Base-by-base conservation (phyloP, 495 filamentous ascomycete genomes). In the Aspergillus baeticus region DNA sequence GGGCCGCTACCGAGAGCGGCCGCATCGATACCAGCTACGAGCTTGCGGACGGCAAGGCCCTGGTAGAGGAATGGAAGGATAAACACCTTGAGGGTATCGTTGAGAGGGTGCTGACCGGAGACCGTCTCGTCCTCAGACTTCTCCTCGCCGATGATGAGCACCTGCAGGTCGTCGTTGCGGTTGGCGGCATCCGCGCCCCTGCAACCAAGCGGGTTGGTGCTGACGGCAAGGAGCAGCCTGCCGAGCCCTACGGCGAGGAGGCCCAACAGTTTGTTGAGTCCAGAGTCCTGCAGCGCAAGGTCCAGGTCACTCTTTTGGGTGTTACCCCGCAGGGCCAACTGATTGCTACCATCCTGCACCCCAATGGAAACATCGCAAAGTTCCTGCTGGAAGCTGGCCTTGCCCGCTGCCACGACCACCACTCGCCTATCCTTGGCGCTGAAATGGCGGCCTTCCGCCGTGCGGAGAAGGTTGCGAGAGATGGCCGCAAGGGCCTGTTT, bases 361-460 rank as follows among this genome's bases (percentile, higher is more conserved):
- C 91, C 18, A 85, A 87, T 20, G 95, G 95, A 44, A 96, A 89
- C 69, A 94, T 99, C 68, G 90, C 92, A 23, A 88, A 88, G 53
- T 90, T 91, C 69, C 70, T 98, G 14, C 85, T 97, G 22, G 84
- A 91, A 58, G 89, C 89, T 42, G 95, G 95, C 59, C 75, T 97
- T 37, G 95, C 92, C 37, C 82, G 91, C 61, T 98, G 94, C 77
- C 87, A 89, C 38, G 95, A 99, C 68, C 90, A 90, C 71, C 95
- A 99, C 71, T 94, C 91, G 2, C 90, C 90, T 14, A 74, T 96
- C 66, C 83, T 99, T 1, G 95, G 95, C 14, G 62, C 75, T 7
- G 85, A 92, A 45, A 99, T 99, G 94, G 84, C 85, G 35, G 65
- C 79, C 51, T 83, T 97, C 39, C 86, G 95, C 42, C 86, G 90